phyloP scores from a whole-genome alignment of 805 yeast genomes.

The Torulaspora franciscae region DNA sequence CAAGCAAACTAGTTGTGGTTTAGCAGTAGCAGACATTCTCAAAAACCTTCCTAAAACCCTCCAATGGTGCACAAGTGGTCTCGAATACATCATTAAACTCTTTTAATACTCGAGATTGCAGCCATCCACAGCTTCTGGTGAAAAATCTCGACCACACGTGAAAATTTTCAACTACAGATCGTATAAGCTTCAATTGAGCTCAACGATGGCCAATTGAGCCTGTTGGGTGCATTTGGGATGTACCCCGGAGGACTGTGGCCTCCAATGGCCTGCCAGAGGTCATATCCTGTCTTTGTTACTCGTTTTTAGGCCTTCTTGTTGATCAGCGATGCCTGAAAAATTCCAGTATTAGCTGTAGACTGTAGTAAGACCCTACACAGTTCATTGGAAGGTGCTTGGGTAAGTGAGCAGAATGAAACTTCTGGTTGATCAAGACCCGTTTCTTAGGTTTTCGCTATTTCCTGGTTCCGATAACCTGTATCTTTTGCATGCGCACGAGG shows the following conservation, averaged over 20 bases:
- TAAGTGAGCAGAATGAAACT: conserved; percentile 5
- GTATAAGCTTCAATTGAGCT: conserved; percentile 1
- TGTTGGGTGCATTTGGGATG: conserved; percentile 1
- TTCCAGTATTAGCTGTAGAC: neutral
- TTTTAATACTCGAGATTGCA: neutral
- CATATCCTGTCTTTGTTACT: neutral
- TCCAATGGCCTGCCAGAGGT: no score
- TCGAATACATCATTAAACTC: neutral
- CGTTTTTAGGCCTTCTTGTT: neutral
- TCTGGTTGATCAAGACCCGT: conserved; percentile 23
- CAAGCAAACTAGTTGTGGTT: conserved; percentile 58
- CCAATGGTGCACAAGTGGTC: neutral
- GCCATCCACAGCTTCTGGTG: conserved; percentile 1
- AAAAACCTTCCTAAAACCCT: neutral
- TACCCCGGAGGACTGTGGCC: neutral
- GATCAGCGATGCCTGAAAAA: conserved; percentile 1
- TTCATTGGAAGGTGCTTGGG: neutral
- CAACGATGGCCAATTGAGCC: neutral
- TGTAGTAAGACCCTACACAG: neutral
- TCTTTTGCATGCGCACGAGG: conserved; percentile 70
- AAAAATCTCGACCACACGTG: conserved; percentile 4
- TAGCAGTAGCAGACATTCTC: conserved; percentile 8
- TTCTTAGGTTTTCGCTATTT: conserved; percentile 28
- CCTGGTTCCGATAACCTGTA: conserved; percentile 41
- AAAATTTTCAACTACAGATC: neutral